Evolutionary conservation across 345 rosid genomes (phyloP).

Genomic region (Euclidium syriacum): DNA sequence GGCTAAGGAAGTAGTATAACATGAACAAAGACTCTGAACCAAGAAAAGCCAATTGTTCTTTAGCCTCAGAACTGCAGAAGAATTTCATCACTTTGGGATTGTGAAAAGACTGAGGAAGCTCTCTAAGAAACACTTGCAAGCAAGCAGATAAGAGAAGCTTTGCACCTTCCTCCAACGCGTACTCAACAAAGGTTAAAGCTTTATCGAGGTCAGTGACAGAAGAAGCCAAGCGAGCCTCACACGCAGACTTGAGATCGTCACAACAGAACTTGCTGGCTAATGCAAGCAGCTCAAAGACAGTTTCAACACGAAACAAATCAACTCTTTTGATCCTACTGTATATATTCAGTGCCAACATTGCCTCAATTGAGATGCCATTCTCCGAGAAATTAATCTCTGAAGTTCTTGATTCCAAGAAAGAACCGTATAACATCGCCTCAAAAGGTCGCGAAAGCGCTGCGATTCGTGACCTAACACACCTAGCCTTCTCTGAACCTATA

Average conservation of each 20-base stretch:
- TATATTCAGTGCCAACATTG: slow-evolving; percentile 67
- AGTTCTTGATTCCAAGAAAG: slow-evolving; percentile 57
- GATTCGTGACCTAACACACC: slow-evolving; percentile 50
- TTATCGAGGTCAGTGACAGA: slow-evolving; percentile 45
- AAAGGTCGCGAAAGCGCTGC: slow-evolving; percentile 75
- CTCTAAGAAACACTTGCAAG: slow-evolving; percentile 71
- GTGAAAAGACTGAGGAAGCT: slow-evolving; percentile 56
- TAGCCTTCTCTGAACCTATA: slow-evolving; percentile 50
- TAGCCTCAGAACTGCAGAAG: slow-evolving; percentile 54
- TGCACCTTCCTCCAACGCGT: slow-evolving; percentile 69
- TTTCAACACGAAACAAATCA: slow-evolving; percentile 48
- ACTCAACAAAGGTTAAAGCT: slow-evolving; percentile 63
- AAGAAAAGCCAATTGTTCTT: slow-evolving; percentile 47
- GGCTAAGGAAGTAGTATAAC: slow-evolving; percentile 78
- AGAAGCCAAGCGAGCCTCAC: slow-evolving; percentile 75
- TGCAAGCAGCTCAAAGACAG: slow-evolving; percentile 66
- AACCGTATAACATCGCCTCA: slow-evolving; percentile 75
- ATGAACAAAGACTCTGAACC: slow-evolving; percentile 65
- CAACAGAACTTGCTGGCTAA: slow-evolving; percentile 87
- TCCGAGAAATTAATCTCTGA: slow-evolving; percentile 55
- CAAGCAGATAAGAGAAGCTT: slow-evolving; percentile 77
- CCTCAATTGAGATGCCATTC: slow-evolving; percentile 56
- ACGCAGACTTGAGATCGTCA: slow-evolving; percentile 70
- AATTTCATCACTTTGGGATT: slow-evolving; percentile 47
- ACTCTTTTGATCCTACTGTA: slow-evolving; percentile 65